Evolutionary conservation across 345 rosid genomes (phyloP).

Genomic region (Firmiana major): DNA sequence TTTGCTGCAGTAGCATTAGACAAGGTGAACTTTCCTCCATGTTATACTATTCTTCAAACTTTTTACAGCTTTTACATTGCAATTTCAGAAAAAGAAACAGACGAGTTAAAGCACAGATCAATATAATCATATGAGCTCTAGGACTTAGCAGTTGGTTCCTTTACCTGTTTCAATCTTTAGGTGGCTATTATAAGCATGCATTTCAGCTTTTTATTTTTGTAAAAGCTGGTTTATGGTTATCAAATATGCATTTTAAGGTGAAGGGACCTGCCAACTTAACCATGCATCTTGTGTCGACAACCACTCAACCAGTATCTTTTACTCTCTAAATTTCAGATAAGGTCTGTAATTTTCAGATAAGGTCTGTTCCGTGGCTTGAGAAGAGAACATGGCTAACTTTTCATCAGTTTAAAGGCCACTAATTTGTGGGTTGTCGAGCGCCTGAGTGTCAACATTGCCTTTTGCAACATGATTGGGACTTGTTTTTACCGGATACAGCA

Average conservation of each 20-base stretch:
- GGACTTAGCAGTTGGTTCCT: not conserved
- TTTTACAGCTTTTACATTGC: not conserved
- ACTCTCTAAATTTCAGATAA: slow-evolving; percentile 40
- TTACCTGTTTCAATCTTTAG: not conserved
- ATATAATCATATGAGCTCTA: not conserved
- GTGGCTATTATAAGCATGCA: not conserved
- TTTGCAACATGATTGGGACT: not conserved
- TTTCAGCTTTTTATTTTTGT: not conserved
- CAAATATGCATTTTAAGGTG: not conserved
- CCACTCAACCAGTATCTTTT: not conserved
- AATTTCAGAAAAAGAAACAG: not conserved
- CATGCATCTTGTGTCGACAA: slow-evolving; percentile 1
- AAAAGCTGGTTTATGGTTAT: not conserved
- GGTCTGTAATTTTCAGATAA: slow-evolving; percentile 43
- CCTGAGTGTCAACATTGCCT: not conserved
- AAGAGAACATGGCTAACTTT: slow-evolving; percentile 9
- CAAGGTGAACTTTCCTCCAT: slow-evolving; percentile 57
- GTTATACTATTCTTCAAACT: not conserved
- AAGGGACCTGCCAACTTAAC: not conserved
- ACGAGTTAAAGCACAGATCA: not conserved
- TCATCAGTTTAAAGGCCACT: not conserved
- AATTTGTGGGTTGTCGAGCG: not conserved
- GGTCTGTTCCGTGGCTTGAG: slow-evolving; percentile 62
- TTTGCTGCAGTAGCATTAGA: slow-evolving; percentile 81
- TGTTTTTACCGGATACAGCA: not conserved